Evolutionary conservation across 495 filamentous ascomycete species (phyloP).

Genomic region (Penicillium odoratum): DNA sequence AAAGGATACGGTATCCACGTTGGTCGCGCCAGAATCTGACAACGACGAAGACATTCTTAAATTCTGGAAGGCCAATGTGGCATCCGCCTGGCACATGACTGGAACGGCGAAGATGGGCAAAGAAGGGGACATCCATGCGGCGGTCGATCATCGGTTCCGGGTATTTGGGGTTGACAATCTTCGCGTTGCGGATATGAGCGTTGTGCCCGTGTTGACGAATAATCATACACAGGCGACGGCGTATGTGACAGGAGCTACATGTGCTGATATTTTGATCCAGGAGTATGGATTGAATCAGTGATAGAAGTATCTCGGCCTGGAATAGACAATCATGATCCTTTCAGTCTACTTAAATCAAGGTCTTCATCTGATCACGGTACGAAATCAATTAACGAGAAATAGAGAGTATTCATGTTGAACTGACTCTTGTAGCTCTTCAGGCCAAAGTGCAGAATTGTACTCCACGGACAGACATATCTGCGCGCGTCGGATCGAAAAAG

Average conservation of each 20-base stretch:
- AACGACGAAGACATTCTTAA: constrained; percentile 58
- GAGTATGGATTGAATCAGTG: constrained; percentile 24
- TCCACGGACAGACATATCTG: neutral
- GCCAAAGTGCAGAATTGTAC: neutral
- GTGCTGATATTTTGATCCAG: constrained; percentile 28
- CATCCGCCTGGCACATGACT: constrained; percentile 55
- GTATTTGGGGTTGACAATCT: constrained; percentile 56
- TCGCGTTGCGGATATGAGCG: constrained; percentile 65
- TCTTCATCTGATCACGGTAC: neutral
- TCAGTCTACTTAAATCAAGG: neutral
- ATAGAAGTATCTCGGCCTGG: neutral
- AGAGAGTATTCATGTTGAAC: neutral
- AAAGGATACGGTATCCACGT: constrained; percentile 41
- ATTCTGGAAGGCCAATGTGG: constrained; percentile 38
- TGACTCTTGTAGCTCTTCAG: neutral
- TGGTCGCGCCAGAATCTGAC: constrained; percentile 47
- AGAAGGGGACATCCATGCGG: constrained; percentile 43
- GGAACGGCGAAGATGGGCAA: constrained; percentile 65
- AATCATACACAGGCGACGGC: constrained; percentile 43
- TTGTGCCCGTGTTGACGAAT: constrained; percentile 57
- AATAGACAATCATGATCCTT: neutral
- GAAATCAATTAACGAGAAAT: neutral
- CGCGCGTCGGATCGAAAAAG: neutral
- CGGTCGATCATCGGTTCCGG: constrained; percentile 56
- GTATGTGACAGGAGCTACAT: constrained; percentile 35